These are phyloP conservation scores for Antarctomyces pellizariae DNA, from an alignment of 495 filamentous ascomycete genomes.

Conservation along the genomic window DNA sequence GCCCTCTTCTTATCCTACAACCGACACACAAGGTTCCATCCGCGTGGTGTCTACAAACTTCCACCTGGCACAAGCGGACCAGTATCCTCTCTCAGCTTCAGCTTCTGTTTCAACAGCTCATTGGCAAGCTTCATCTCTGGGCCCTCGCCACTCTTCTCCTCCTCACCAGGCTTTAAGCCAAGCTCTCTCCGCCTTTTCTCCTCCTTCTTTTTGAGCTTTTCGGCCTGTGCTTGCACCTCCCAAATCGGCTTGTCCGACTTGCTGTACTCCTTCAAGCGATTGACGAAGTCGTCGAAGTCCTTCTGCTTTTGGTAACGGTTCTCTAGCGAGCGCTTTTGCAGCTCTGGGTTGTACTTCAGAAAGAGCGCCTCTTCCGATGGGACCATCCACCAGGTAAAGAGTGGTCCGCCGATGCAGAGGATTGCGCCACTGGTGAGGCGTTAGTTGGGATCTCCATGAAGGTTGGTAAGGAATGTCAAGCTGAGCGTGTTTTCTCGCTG, in stretches of 20 bases:
- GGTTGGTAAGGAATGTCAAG: too few relatives aligned
- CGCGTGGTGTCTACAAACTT: too few relatives aligned
- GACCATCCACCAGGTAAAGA: conserved; percentile 52
- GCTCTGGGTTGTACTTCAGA: conserved; percentile 77
- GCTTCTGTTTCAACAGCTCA: conserved; percentile 3
- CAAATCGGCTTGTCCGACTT: conserved; percentile 70
- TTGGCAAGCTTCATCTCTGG: background rate
- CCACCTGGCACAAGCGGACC: too few relatives aligned
- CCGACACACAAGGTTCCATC: too few relatives aligned
- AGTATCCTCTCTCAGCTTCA: background rate
- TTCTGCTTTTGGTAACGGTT: conserved; percentile 46
- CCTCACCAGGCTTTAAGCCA: too few relatives aligned
- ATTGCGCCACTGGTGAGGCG: conserved; percentile 37
- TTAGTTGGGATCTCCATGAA: too few relatives aligned
- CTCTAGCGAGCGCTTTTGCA: conserved; percentile 62
- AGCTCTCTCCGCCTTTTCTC: too few relatives aligned
- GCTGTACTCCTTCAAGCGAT: conserved; percentile 61
- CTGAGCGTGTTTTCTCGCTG: too few relatives aligned
- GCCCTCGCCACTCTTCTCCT: background rate
- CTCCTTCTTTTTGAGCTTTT: background rate
- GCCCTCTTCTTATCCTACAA: too few relatives aligned
- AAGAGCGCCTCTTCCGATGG: conserved; percentile 85
- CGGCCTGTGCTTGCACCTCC: too few relatives aligned
- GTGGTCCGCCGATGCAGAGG: conserved; percentile 63
- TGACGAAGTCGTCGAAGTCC: conserved; percentile 76